Evolutionary conservation across 2,329 filamentous ascomycete genomes (phyloP), one percentile per base, ranked within the genome.

Genomic region (Phialemoniopsis sp.): DNA sequence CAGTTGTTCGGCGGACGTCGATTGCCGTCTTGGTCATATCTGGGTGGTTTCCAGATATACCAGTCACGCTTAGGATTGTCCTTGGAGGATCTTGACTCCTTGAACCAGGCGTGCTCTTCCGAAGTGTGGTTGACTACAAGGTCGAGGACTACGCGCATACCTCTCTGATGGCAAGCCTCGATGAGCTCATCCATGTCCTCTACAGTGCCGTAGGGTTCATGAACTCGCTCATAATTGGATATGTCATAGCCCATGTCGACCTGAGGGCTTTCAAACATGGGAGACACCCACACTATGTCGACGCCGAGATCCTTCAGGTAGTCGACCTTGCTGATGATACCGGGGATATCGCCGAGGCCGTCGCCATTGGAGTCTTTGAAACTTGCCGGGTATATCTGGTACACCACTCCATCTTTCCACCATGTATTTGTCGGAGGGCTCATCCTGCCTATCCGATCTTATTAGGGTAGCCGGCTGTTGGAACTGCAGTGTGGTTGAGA

Each of bases 121-220:
- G 79, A 85, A 0, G 85, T 89, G 55, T 91, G 86, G 48, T 89
- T 91, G 45, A 89, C 74, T 3, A 90, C 86, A 4, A 90, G 67
- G 53, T 90, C 85, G 43, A 89, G 72, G 41, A 90, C 79, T 10
- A 89, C 61, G 47, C 76, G 79, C 75, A 89, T 86, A 4, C 73
- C 79, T 5, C 81, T 70, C 12, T 68, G 52, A 45, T 86, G 80
- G 37, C 75, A 73, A 1, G 72, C 74, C 13, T 70, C 50, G 36
- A 86, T 80, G 29, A 87, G 56, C 1, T 62, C 54, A 30, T 87
- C 78, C 33, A 86, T 76, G 54, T 89, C 82, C 38, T 66, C 61
- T 13, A 87, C 60, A 1, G 78, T 81, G 3, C 84, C 85, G 46
- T 86, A 87, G 1, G 54, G 54, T 3, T 54, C 45, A 71, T 72